Base-by-base conservation (phyloP, 2,329 filamentous ascomycete genomes). In the Exophiala calicioides region DNA sequence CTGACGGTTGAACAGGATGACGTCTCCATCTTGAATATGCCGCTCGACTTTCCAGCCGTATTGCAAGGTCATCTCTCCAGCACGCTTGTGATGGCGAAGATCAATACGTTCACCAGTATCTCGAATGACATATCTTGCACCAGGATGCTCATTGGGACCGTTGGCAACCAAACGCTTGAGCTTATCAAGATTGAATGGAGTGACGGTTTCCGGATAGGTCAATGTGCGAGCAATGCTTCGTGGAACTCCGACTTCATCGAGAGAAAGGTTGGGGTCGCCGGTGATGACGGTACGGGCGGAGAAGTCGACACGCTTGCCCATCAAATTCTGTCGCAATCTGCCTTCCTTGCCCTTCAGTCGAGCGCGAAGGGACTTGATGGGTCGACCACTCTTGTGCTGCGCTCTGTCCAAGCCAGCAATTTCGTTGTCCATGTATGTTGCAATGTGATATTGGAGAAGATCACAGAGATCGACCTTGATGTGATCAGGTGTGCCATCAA, bases 231-330 rank as follows among this genome's bases (percentile, higher is more conserved):
- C 94, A 60, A 95, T 98, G 64, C 87, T 95, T 61, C 87, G 82
- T 24, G 93, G 93, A 32, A 98, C 93, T 70, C 94, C 93, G 53
- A 99, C 94, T 74, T 99, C 90, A 63, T 98, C 91, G 20, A 98
- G 78, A 20, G 90, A 95, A 58, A 98, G 74, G 65, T 97, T 98
- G 50, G 93, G 93, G 65, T 98, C 93, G 73, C 93, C 93, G 41
- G 94, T 98, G 68, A 99, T 98, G 74, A 99, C 93, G 23, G 94
- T 99, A 84, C 93, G 93, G 27, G 94, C 94, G 0, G 94, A 98
- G 65, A 98, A 98, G 67, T 99, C 93, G 52, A 98, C 93, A 82
- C 90, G 90, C 73, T 98, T 99, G 56, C 93, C 93, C 94, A 98
- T 98, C 77, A 98, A 76, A 70, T 98, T 99, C 65, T 94, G 93